Evolutionary conservation across 2,329 filamentous ascomycete genomes (phyloP), one percentile per base, ranked within the genome.

Genomic region (Phyllosticta paracitricarpa): DNA sequence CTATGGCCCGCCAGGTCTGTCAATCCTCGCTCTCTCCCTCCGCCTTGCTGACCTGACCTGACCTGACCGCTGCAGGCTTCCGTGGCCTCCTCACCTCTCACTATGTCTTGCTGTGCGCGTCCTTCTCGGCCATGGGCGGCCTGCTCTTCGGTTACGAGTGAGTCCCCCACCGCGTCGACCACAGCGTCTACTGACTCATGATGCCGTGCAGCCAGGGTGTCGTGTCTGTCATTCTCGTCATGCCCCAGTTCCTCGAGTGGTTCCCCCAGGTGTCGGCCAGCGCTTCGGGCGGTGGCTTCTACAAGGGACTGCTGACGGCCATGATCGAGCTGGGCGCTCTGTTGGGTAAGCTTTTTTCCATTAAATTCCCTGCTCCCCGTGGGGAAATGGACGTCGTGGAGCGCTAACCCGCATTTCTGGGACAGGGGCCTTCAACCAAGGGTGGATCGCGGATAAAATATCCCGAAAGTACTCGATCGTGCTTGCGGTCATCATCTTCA

Each of bases 281-380:
- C 6, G 72, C 75, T 9, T 67, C 74, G 7, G 78, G 78, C 2
- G 73, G 75, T 2, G 77, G 77, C 4, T 77, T 77, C 65, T 75
- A 71, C 70, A 77, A 76, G 63, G 76, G 76, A 17, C 64, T 77
- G 5, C 69, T 82, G 72, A 82, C 80, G 8, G 80, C 80, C 3
- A 82, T 82, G 79, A 78, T 83, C 57, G 79, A 82, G 63, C 65
- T 82, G 22, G 80, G 81, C n/a, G 81, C 80, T 8, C 69, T 81
- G 57, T 66, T 74, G 25, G 71, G 72, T 59, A 59, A 54, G 54
- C 54, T 10, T 63, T 59, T 30, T 56, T 25, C 19, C 30, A 12
- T 19, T 7, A 30, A 30, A 19, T n/a, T 48, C 40, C 40, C 40
- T 17, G 40, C 28, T 56, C 60, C 60, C 55, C 56, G 56, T 61